A percentile compares a stretch with the other conserved stretches of the same genome.
Evolutionary conservation across 2,329 filamentous ascomycete species (phyloP).

Genomic region (Meredithiella fracta): DNA sequence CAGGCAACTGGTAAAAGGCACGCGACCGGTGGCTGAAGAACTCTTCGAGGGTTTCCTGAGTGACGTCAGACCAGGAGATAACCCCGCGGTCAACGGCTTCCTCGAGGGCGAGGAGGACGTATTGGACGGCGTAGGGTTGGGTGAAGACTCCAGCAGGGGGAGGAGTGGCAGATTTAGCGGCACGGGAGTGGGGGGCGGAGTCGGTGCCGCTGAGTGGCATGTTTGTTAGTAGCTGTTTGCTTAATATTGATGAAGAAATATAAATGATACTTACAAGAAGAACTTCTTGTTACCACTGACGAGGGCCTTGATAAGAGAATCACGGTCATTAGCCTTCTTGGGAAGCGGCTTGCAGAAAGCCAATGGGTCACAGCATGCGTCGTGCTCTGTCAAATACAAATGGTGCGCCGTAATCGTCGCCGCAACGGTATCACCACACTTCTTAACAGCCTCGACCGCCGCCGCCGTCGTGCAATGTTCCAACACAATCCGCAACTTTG

Average conservation of each 20-base stretch:
- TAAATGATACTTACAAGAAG: constrained; percentile 43
- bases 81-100: constrained; percentile 40
- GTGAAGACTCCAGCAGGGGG: constrained; percentile 65
- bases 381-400: constrained; percentile 62
- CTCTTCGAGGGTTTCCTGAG: constrained; percentile 34
- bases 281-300: constrained; percentile 46
- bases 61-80: constrained; percentile 34
- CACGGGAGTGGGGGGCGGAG: constrained; percentile 45
- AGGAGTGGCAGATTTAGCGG: constrained; percentile 39
- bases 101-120: constrained; percentile 46
- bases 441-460: constrained; percentile 59
- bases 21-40: constrained; percentile 39
- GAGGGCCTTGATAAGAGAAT: constrained; percentile 51
- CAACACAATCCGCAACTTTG: constrained; percentile 50
- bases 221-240: constrained; percentile 3
- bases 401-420: constrained; percentile 78
- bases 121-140: constrained; percentile 51
- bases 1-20: constrained; percentile 33
- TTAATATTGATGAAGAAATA: not conserved
- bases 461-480: constrained; percentile 82
- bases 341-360: constrained; percentile 64
- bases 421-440: constrained; percentile 61
- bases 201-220: constrained; percentile 42
- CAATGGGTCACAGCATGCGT: constrained; percentile 40
- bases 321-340: constrained; percentile 55